phyloP scores from a whole-genome alignment of 2,329 filamentous ascomycete genomes.

The Fusarium tupiense region DNA sequence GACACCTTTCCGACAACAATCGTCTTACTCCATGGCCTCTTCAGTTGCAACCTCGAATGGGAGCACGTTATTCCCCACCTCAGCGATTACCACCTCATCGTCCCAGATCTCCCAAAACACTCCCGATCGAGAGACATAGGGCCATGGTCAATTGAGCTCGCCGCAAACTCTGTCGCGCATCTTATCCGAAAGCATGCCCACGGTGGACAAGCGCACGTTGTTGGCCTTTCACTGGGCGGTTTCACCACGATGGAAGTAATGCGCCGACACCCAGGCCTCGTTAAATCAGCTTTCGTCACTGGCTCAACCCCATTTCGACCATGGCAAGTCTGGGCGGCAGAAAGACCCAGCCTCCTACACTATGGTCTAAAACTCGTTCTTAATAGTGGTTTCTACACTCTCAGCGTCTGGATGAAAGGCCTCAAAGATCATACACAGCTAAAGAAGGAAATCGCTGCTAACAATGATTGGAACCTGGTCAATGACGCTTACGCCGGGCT shows the following conservation, averaged over 20 bases:
- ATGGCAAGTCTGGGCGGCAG: conserved; percentile 40
- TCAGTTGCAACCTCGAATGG: conserved; percentile 50
- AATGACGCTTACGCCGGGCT: conserved; percentile 40
- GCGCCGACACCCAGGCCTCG: conserved; percentile 18
- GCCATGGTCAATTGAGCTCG: conserved; percentile 44
- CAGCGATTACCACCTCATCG: conserved; percentile 51
- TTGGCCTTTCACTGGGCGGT: conserved; percentile 54
- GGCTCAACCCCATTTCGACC: conserved; percentile 48
- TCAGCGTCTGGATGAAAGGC: conserved; percentile 41
- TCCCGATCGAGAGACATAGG: conserved; percentile 47
- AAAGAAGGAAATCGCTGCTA: conserved; percentile 47
- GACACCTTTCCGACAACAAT: conserved; percentile 42
- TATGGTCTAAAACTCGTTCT: conserved; percentile 41
- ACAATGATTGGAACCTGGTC: conserved; percentile 44
- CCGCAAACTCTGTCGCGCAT: conserved; percentile 46
- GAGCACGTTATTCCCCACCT: conserved; percentile 49
- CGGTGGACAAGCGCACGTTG: conserved; percentile 50
- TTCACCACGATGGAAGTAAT: conserved; percentile 20
- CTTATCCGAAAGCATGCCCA: conserved; percentile 50
- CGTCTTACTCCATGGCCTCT: conserved; percentile 47
- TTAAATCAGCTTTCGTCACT: conserved; percentile 38
- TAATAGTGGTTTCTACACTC: conserved; percentile 40
- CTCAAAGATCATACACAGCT: conserved; percentile 44
- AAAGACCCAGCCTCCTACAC: conserved; percentile 42
- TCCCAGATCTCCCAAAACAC: conserved; percentile 52